phyloP scores from a whole-genome alignment of 225 moss, liverwort and hornwort species.

The Ulota crispa region DNA sequence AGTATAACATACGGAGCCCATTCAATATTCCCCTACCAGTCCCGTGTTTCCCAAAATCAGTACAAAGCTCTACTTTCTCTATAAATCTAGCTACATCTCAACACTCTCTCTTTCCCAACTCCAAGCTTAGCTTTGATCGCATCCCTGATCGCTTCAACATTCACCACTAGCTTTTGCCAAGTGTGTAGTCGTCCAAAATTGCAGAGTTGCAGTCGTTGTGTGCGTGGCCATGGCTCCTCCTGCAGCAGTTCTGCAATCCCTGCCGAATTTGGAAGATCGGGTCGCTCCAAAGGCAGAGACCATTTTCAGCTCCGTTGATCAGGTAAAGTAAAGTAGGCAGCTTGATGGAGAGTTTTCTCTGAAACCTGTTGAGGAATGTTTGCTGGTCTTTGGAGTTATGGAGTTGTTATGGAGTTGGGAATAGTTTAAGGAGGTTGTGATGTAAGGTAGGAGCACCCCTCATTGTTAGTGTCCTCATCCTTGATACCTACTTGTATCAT shows the following conservation, averaged over 20 bases:
- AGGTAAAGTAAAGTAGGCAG: slow-evolving; percentile 24
- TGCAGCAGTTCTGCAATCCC: neutral
- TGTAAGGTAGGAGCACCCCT: neutral
- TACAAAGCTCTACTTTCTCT: neutral
- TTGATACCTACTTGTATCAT: too few species aligned
- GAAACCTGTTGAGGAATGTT: neutral
- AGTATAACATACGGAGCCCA: neutral
- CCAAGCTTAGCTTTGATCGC: neutral
- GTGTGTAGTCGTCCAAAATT: neutral
- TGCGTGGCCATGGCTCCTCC: slow-evolving; percentile 2
- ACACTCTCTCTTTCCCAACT: too few species aligned
- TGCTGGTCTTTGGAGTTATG: neutral
- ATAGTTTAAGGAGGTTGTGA: neutral
- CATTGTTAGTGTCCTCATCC: too few species aligned
- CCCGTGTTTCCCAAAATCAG: too few species aligned
- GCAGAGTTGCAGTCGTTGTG: neutral
- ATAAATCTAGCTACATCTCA: neutral
- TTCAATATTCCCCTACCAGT: too few species aligned
- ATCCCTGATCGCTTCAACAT: neutral
- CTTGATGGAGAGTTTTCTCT: neutral
- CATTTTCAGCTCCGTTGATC: slow-evolving; percentile 22
- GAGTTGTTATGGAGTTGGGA: neutral
- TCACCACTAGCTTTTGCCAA: neutral
- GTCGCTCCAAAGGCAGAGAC: neutral
- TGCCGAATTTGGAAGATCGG: slow-evolving; percentile 11